Evolutionary conservation across 495 filamentous ascomycete species (phyloP), one percentile per base, ranked within the genome.

Genomic region (Darksidea phi): DNA sequence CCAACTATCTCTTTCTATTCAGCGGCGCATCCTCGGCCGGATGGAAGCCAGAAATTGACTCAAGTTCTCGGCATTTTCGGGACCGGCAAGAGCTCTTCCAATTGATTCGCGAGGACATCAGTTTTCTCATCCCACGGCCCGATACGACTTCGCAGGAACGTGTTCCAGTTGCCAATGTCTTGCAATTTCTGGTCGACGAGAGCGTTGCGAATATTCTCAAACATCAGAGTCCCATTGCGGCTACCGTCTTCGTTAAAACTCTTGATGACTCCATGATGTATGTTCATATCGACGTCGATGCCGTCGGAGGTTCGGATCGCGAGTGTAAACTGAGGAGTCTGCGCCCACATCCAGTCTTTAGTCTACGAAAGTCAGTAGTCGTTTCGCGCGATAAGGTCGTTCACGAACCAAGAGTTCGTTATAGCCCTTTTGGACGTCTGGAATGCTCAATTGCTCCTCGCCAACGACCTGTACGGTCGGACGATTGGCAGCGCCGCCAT

Each of bases 251-350:
- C 74, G 50, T n/a, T 71, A 53, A 6, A 61, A 37, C 6, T 56
- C 68, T 54, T 42, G 43, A 70, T 64, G 26, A 64, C 38, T 26
- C 67, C 64, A 48, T 68, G 61, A 23, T 56, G 66, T 8, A 68
- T 57, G 18, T 46, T 65, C 10, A 68, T 51, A 1, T 42, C 24
- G 10, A 68, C 48, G 0, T 43, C 15, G 25, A 48, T 2, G 24
- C 45, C 25, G 24, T 37, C 32, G 21, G 15, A 12, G 20, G 23
- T 17, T 2, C 10, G 13, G n/a, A 47, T 0, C 15, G 28, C 37
- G 10, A 64, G 24, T 23, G 82, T 87, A 70, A 97, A 96, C 66
- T 86, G 83, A 0, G 91, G 91, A 18, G 91, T 96, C 72, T 95
- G 89, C 1, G 79, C 80, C 71, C 86, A 95, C 64, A 87, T 86